Evolutionary conservation across 306 rosid genomes (phyloP).

Genomic region (Sechiopsis laciniata): DNA sequence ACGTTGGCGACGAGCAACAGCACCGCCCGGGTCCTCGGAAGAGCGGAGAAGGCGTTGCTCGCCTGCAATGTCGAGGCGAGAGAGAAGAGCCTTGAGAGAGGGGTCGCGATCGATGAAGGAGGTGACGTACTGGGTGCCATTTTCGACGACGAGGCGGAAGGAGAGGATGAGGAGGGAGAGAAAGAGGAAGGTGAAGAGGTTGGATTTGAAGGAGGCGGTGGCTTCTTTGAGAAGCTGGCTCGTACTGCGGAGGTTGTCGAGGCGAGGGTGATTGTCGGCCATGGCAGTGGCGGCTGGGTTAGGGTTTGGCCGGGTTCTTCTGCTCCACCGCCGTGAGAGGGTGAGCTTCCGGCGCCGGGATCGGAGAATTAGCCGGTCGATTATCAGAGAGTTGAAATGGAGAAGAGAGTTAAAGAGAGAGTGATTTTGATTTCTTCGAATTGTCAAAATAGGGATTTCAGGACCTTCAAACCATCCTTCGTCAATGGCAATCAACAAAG

Average conservation of each 20-base stretch:
- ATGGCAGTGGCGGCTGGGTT: slow-evolving; percentile 14
- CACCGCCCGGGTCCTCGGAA: slow-evolving; percentile 22
- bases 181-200: slow-evolving; percentile 23
- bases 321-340: not conserved
- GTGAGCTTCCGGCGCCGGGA: slow-evolving; percentile 6
- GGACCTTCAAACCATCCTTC: not conserved
- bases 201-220: slow-evolving; percentile 25
- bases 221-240: slow-evolving; percentile 24
- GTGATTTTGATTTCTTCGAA: slow-evolving; percentile 6
- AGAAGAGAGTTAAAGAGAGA: slow-evolving; percentile 10
- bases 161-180: slow-evolving; percentile 28
- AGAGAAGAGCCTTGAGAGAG: slow-evolving; percentile 26
- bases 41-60: slow-evolving; percentile 25
- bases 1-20: slow-evolving; percentile 39
- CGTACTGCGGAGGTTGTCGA: slow-evolving; percentile 23
- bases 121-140: slow-evolving; percentile 28
- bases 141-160: slow-evolving; percentile 22
- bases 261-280: slow-evolving; percentile 20
- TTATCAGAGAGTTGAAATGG: slow-evolving; percentile 13
- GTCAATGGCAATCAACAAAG: too few species aligned
- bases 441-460: slow-evolving; percentile 13
- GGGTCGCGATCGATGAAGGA: slow-evolving; percentile 29
- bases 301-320: not conserved
- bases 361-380: not conserved
- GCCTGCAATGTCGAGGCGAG: slow-evolving; percentile 26